Evolutionary conservation across 208 protist species (phyloP), one percentile per base, ranked within the genome.

Genomic region (Crithidia expoeki): DNA sequence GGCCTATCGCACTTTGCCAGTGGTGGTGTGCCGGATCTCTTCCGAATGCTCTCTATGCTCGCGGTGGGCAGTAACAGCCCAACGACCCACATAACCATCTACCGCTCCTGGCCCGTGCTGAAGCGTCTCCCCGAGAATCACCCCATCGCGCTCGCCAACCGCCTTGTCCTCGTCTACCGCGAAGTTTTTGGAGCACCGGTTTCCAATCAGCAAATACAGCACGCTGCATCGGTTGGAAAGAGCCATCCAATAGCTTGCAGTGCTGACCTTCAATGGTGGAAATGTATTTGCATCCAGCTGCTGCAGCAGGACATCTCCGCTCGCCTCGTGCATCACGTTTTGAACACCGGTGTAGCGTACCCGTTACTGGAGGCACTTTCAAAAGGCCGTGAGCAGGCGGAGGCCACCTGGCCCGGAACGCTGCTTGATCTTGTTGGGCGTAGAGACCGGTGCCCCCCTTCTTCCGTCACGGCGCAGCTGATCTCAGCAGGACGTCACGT

Each of bases 391-490:
- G 82, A 86, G 56, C 36, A 76, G 25, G 72, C 78, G 1, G 76
- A 81, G 7, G 36, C 77, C n/a, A 66, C 63, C 33, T 89, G 80
- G 78, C 62, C 77, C 19, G 70, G 85, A 64, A 67, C 74, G 14
- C 67, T 92, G 63, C 67, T 84, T 33, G 77, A 80, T 14, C 64
- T 89, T 28, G 88, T 95, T 27, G 90, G 88, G 0, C 81, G 90
- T 11, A 50, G 88, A 1, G 90, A 95, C 69, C 78, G 83, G 27
- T 76, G 56, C 57, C 62, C 46, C 11, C 62, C 77, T 19, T 53
- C 63, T 12, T 89, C 77, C 51, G 50, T 60, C n/a, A 49, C 55
- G 2, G 61, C 61, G 10, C 63, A 59, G 27, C 49, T 81, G 7
- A 42, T 63, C 10, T 79, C 81, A 44, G 74, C 78, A 6, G 79